These are phyloP conservation scores for Thalassiosira mediterranea DNA, from an alignment of 352 stramenopile species.

Conservation along the genomic window DNA sequence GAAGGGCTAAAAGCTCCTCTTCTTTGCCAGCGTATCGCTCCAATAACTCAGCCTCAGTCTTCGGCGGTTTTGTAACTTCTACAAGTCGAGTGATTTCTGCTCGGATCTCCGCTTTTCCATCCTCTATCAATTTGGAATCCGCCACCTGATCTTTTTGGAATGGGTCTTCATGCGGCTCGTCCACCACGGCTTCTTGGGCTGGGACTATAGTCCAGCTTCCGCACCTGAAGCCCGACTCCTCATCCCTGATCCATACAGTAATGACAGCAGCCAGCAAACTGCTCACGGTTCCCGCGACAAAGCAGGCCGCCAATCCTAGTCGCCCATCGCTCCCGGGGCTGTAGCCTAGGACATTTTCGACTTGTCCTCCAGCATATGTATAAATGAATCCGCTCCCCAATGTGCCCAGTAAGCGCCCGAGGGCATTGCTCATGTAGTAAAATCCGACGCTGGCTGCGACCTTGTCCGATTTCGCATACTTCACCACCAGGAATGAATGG, in stretches of 20 bases:
- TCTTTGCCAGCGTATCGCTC: too few species aligned
- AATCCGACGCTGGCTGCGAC: conserved; percentile 83
- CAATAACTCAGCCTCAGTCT: too few species aligned
- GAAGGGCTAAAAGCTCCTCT: too few species aligned
- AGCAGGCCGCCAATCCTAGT: conserved; percentile 73
- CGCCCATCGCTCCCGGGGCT: conserved; percentile 68
- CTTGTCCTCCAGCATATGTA: conserved; percentile 53
- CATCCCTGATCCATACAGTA: conserved; percentile 77
- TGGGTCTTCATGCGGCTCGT: conserved; percentile 19
- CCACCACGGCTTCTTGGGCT: conserved; percentile 9
- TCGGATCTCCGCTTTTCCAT: too few species aligned
- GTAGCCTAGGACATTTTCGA: conserved; percentile 61
- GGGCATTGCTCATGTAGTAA: conserved; percentile 87
- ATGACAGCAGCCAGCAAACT: conserved; percentile 76
- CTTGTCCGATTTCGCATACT: conserved; percentile 83
- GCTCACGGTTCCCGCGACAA: conserved; percentile 75
- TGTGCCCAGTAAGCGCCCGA: conserved; percentile 81
- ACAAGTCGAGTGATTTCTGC: too few species aligned
- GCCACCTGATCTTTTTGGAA: too few species aligned
- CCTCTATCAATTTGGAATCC: too few species aligned
- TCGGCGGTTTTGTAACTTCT: too few species aligned
- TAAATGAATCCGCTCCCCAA: conserved; percentile 62
- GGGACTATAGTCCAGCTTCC: conserved; percentile 50
- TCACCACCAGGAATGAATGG: conserved; percentile 86
- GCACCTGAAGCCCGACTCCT: conserved; percentile 77